Percentiles rank a stretch among this genome's conserved stretches.
phyloP scores from a whole-genome alignment of 441 rosid genomes.

The Erysimum cheiri region DNA sequence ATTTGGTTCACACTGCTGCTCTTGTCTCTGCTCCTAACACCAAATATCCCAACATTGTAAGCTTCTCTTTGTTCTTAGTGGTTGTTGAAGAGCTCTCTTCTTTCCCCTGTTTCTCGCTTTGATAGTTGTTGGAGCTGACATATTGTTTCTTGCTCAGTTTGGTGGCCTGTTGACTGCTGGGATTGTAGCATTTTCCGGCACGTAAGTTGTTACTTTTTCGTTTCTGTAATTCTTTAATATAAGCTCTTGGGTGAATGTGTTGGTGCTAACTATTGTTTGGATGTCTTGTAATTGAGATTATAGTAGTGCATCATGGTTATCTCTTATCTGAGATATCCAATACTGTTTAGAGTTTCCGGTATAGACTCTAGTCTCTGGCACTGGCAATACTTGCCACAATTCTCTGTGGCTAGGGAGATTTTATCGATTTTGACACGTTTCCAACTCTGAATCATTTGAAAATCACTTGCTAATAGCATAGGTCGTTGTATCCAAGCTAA shows the following conservation, averaged over 20 bases:
- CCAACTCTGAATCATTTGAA: neutral
- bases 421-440: neutral
- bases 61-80: constrained; percentile 19
- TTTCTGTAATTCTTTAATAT: neutral
- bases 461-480: neutral
- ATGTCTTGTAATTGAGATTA: constrained; percentile 1
- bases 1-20: constrained; percentile 93
- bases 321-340: neutral
- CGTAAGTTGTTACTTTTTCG: constrained; percentile 61
- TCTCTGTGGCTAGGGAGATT: neutral
- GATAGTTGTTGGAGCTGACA: constrained; percentile 20
- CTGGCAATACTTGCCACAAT: neutral
- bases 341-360: constrained; percentile 17
- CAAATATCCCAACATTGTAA: constrained; percentile 71
- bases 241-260: constrained; percentile 10
- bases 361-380: neutral
- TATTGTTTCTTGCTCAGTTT: constrained; percentile 55
- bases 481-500: neutral
- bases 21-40: constrained; percentile 81
- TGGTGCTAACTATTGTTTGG: constrained; percentile 11
- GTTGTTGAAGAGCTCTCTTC: neutral
- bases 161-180: constrained; percentile 91
- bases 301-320: neutral
- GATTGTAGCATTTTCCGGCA: constrained; percentile 80
- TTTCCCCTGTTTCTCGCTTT: constrained; percentile 14